These are phyloP conservation scores for Ceratocystis cubensis DNA, from an alignment of 2,329 filamentous ascomycete genomes.

Conservation along the genomic window DNA sequence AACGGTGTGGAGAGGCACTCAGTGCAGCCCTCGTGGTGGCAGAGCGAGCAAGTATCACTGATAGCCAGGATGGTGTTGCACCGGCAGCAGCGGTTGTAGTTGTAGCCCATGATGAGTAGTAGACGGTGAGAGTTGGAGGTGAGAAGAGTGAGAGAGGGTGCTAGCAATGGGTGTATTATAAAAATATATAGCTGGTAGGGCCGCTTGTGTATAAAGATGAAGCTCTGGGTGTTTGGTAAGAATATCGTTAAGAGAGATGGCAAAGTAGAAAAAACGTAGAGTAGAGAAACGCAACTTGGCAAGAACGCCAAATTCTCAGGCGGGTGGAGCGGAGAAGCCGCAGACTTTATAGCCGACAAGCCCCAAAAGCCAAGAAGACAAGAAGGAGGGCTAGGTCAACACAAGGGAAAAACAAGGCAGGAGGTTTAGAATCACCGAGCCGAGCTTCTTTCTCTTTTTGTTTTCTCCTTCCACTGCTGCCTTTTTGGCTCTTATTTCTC, in stretches of 20 bases:
- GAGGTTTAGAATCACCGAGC: background rate
- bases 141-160: background rate
- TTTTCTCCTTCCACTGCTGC: background rate
- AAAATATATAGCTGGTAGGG: background rate
- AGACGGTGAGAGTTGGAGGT: background rate
- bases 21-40: slow-evolving; percentile 39
- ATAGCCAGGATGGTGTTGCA: slow-evolving; percentile 46
- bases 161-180: background rate
- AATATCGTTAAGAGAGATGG: background rate
- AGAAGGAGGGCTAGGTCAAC: background rate
- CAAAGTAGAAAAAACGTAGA: background rate
- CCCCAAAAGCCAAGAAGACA: background rate
- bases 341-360: background rate
- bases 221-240: background rate
- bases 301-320: background rate
- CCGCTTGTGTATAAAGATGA: background rate
- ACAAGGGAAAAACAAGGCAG: slow-evolving; percentile 2
- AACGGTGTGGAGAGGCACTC: slow-evolving; percentile 29
- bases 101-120: slow-evolving; percentile 21
- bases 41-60: slow-evolving; percentile 41
- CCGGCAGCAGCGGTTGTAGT: slow-evolving; percentile 43
- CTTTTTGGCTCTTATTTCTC: background rate
- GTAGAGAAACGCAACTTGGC: background rate
- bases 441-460: slow-evolving; percentile 1
- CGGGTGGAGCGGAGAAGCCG: background rate